Percentiles rank a stretch among this genome's conserved stretches.
Conservation (phyloP, 305 asterid genomes). For the Fraxinus nigra region DNA sequence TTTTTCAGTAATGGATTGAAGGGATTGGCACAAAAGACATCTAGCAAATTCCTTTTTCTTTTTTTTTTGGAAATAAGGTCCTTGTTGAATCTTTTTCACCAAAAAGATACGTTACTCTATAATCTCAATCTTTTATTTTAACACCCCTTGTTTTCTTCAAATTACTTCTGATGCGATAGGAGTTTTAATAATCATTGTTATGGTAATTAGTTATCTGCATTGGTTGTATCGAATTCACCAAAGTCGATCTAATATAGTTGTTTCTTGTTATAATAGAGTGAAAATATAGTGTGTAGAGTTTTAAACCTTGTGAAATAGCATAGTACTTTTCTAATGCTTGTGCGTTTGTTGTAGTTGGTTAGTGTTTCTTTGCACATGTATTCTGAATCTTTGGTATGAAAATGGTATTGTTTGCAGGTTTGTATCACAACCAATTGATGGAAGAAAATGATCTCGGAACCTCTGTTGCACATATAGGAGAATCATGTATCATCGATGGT, state of each 20-base stretch:
- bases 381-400: constrained; percentile 19
- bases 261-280: constrained; percentile 11
- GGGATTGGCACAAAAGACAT: neutral
- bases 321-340: constrained; percentile 13
- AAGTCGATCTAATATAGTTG: neutral
- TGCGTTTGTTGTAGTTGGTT: constrained; percentile 1
- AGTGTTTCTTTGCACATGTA: constrained; percentile 7
- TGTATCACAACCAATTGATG: constrained; percentile 27
- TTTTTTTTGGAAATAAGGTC: neutral
- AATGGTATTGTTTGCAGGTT: constrained; percentile 34
- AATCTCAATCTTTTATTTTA: neutral
- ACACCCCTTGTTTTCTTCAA: neutral
- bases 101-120: neutral
- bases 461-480: constrained; percentile 32
- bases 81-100: neutral
- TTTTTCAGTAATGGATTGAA: neutral
- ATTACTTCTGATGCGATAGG: neutral
- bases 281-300: constrained; percentile 10
- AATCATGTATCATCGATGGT: constrained; percentile 30
- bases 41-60: neutral
- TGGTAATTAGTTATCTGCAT: neutral
- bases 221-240: constrained; percentile 6
- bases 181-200: neutral
- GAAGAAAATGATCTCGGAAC: constrained; percentile 28
- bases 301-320: neutral